Percentiles rank a stretch among this genome's conserved stretches.
Conservation (phyloP, 768 basidiomycete genomes). For the Naganishia kalamii region DNA sequence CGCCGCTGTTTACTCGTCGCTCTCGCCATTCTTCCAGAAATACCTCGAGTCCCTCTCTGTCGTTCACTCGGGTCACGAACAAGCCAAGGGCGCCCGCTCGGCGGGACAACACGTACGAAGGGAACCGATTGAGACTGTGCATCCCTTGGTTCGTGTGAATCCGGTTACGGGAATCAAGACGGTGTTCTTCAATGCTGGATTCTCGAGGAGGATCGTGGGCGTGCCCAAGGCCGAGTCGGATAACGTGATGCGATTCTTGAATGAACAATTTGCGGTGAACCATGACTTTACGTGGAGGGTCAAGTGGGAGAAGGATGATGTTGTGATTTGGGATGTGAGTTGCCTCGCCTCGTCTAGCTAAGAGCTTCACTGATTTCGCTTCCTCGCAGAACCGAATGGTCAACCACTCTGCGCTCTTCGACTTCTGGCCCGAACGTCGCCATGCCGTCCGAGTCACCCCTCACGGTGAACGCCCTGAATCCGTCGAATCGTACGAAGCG, state of each 20-base stretch:
- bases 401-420: slow-evolving; percentile 58
- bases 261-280: slow-evolving; percentile 63
- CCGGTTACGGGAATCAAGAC: slow-evolving; percentile 80
- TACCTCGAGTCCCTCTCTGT: slow-evolving; percentile 70
- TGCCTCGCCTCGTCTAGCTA: background rate
- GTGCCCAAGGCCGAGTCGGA: slow-evolving; percentile 79
- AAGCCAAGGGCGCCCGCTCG: slow-evolving; percentile 67
- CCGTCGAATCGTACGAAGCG: slow-evolving; percentile 61
- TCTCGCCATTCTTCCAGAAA: slow-evolving; percentile 66
- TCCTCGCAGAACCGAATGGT: slow-evolving; percentile 63
- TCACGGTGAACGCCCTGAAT: slow-evolving; percentile 69
- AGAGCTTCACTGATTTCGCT: background rate
- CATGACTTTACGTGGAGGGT: slow-evolving; percentile 52
- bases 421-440: slow-evolving; percentile 50
- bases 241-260: slow-evolving; percentile 62
- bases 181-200: slow-evolving; percentile 72
- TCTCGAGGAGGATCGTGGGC: slow-evolving; percentile 70
- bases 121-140: slow-evolving; percentile 52
- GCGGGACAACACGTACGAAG: slow-evolving; percentile 67
- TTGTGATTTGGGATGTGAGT: slow-evolving; percentile 53
- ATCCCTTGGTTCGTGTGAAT: slow-evolving; percentile 69
- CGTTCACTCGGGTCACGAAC: slow-evolving; percentile 69
- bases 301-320: slow-evolving; percentile 67
- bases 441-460: slow-evolving; percentile 77
- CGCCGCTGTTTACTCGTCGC: slow-evolving; percentile 75